Evolutionary conservation across 1,139 yeast genomes (phyloP).

Genomic region (Zygosaccharomyces pseudobailii): DNA sequence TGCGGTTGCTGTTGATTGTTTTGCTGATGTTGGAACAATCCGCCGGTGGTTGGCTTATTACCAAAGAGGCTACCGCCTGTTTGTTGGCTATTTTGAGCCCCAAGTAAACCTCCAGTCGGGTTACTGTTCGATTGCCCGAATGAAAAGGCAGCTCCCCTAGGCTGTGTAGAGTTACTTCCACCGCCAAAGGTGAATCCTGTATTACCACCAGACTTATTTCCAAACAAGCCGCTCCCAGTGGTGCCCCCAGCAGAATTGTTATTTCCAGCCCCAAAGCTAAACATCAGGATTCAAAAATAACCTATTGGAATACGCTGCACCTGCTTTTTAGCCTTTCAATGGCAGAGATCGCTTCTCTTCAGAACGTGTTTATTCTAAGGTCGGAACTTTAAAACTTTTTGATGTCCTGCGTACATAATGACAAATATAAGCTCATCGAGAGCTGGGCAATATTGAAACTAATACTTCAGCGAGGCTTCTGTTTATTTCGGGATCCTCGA

Average conservation of each 20-base stretch:
- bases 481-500: slow-evolving; percentile 16
- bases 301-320: background rate
- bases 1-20: slow-evolving; percentile 4
- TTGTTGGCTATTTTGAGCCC: slow-evolving; percentile 17
- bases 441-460: slow-evolving; percentile 8
- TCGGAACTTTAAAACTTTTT: slow-evolving; percentile 4
- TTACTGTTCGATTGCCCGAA: slow-evolving; percentile 9
- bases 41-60: slow-evolving; percentile 18
- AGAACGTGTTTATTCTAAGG: background rate
- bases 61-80: slow-evolving; percentile 35
- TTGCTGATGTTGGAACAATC: slow-evolving; percentile 22
- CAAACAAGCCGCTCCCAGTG: slow-evolving; percentile 16
- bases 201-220: slow-evolving; percentile 12
- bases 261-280: slow-evolving; percentile 12
- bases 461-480: slow-evolving; percentile 14
- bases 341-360: background rate
- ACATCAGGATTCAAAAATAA: slow-evolving; percentile 3
- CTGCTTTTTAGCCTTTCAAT: background rate
- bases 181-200: slow-evolving; percentile 16
- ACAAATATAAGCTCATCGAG: slow-evolving; percentile 3
- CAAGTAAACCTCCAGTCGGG: slow-evolving; percentile 25
- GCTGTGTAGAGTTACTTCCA: slow-evolving; percentile 5
- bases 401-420: slow-evolving; percentile 9
- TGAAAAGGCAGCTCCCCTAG: slow-evolving; percentile 7
- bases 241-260: slow-evolving; percentile 7